Evolutionary conservation across 306 rosid species (phyloP).

Genomic region (Rosa multiflora): DNA sequence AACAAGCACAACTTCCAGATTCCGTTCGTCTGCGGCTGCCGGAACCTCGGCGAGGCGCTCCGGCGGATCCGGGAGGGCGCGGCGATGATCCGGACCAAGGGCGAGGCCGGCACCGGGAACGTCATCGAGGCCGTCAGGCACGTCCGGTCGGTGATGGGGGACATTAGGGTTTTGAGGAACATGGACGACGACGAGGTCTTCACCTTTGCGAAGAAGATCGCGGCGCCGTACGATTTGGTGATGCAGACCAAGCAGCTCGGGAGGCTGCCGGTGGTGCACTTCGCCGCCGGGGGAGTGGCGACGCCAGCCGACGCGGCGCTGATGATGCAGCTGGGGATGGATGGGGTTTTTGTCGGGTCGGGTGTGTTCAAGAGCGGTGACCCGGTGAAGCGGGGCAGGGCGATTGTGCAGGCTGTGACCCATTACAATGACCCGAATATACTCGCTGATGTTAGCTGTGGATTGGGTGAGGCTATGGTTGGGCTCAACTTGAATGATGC

Average conservation of each 20-base stretch:
- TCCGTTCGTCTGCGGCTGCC: constrained; percentile 89
- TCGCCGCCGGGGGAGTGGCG: constrained; percentile 91
- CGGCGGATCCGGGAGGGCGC: constrained; percentile 84
- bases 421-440: constrained; percentile 78
- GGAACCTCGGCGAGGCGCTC: constrained; percentile 85
- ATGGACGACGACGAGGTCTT: constrained; percentile 94
- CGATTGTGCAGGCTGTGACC: constrained; percentile 90
- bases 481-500: constrained; percentile 71
- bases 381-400: constrained; percentile 80
- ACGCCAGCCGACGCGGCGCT: constrained; percentile 90
- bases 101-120: constrained; percentile 87
- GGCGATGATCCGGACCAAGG: constrained; percentile 90
- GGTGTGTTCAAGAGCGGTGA: constrained; percentile 95
- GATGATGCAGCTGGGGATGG: constrained; percentile 93
- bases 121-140: constrained; percentile 81
- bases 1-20: constrained; percentile 86
- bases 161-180: constrained; percentile 68
- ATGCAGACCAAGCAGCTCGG: constrained; percentile 93
- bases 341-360: constrained; percentile 85
- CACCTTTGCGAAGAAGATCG: constrained; percentile 71
- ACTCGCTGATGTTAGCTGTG: constrained; percentile 81
- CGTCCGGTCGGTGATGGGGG: constrained; percentile 80
- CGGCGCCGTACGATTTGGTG: constrained; percentile 81
- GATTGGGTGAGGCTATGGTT: constrained; percentile 90
- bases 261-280: constrained; percentile 84